Base-by-base conservation (phyloP, 169 alveolate species). In the Cryptosporidium viatorum region DNA sequence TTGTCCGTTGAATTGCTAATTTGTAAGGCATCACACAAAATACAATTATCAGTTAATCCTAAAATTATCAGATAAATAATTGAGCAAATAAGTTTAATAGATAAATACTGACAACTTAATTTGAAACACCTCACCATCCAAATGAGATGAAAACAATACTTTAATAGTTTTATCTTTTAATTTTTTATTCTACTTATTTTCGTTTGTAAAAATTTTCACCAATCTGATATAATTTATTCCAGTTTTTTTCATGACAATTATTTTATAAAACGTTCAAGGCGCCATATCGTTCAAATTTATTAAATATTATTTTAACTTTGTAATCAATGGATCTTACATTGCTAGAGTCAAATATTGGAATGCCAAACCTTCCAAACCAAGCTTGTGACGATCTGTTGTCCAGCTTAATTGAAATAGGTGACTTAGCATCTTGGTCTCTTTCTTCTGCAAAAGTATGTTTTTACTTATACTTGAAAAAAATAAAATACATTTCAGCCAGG, bases 361-460 rank as follows among this genome's bases (percentile, higher is more conserved):
- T 39, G n/a, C 75, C 89, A 7, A 21, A 35, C 10, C 75, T 80
- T 43, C 69, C 59, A 33, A 65, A 41, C n/a, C 80, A 65, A 41
- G 21, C 69, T 26, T 62, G 41, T 14, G 89, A 65, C 62, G 89
- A 80, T 10, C 26, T 65, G 6, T 29, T 80, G 10, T 29, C 89
- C 12, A 48, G 29, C 48, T 65, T 80, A 45, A 65, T 80, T 16
- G 89, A 80, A 65, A 80, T 80, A 21, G 89, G 89, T 1, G 89
- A 80, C 16, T 48, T 65, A 26, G 89, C 89, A 23, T 80, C 89
- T 65, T 80, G 89, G 89, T 62, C 89, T 41, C 75, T 80, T 59
- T 80, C 89, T 12, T 80, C 89, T 2, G 89, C 89, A 18, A 80
- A 80, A 52, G 89, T 80, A 80, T 41, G 73, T 35, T 23, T 39